Conservation (phyloP, 2,329 filamentous ascomycete species). For the Cytospora paraplurivora region DNA sequence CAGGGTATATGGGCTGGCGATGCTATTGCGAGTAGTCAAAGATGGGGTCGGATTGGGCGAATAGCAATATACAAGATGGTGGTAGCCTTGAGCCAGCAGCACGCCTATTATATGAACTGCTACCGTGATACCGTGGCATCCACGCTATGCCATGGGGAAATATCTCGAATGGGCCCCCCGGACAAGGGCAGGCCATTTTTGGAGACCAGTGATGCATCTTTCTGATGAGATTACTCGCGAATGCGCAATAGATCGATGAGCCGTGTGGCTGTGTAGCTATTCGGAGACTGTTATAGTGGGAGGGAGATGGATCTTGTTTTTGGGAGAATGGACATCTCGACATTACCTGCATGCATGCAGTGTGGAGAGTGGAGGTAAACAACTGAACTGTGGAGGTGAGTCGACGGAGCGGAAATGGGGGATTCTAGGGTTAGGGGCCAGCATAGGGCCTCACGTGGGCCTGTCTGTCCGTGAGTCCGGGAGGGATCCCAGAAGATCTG, state of each 20-base stretch:
- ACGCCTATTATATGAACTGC: slow-evolving; percentile 29
- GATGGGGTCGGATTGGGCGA: slow-evolving; percentile 2
- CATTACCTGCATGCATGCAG: no score
- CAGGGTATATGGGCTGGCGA: slow-evolving; percentile 1
- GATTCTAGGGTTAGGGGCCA: no score
- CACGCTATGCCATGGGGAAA: no score
- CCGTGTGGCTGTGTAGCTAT: slow-evolving; percentile 8
- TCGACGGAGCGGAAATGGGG: no score
- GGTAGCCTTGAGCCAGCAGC: slow-evolving; percentile 25
- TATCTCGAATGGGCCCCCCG: slow-evolving; percentile 8
- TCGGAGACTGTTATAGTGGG: slow-evolving; percentile 6
- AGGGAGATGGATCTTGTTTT: neutral
- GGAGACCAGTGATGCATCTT: slow-evolving; percentile 16
- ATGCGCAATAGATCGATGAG: slow-evolving; percentile 14
- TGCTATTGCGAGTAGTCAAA: slow-evolving; percentile 6
- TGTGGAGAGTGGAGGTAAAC: no score
- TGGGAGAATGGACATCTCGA: neutral
- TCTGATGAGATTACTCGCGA: slow-evolving; percentile 12
- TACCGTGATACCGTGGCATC: slow-evolving; percentile 6
- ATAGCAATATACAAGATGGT: slow-evolving; percentile 10
- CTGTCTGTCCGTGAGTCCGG: no score
- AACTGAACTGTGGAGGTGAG: no score
- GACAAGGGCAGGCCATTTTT: slow-evolving; percentile 23
- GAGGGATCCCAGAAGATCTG: no score
- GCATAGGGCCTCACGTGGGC: no score